Evolutionary conservation across 768 basidiomycete species (phyloP).

Genomic region (Tulasnella sp.): DNA sequence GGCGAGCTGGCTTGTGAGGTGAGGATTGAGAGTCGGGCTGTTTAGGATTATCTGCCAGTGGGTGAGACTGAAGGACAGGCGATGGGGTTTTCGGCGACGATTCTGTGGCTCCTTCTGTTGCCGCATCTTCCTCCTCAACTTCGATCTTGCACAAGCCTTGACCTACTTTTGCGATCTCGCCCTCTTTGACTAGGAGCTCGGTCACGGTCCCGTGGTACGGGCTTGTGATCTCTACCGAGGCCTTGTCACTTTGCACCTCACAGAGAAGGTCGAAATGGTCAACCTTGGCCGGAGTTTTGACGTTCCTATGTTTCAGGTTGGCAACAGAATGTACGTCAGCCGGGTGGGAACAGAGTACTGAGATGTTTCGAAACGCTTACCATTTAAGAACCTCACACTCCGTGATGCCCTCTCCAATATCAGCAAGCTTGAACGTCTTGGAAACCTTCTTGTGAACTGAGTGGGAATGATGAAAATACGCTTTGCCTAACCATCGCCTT

Average conservation of each 20-base stretch:
- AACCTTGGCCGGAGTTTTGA: constrained; percentile 51
- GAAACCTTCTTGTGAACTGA: constrained; percentile 6
- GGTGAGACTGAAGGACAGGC: constrained; percentile 17
- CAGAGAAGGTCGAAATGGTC: constrained; percentile 63
- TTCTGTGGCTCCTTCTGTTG: constrained; percentile 24
- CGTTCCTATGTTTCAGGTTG: constrained; percentile 52
- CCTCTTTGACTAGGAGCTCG: constrained; percentile 71
- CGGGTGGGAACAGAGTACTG: background rate
- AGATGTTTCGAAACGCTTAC: constrained; percentile 44
- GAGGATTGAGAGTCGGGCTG: background rate
- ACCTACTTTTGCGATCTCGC: constrained; percentile 81
- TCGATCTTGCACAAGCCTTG: constrained; percentile 71
- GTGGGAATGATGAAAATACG: constrained; percentile 21
- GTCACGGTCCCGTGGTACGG: constrained; percentile 75
- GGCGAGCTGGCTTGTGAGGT: constrained; percentile 32
- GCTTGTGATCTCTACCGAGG: constrained; percentile 85
- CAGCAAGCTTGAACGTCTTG: constrained; percentile 34
- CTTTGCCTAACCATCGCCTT: background rate
- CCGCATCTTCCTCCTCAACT: constrained; percentile 57
- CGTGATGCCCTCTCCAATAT: constrained; percentile 81
- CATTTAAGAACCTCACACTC: constrained; percentile 88
- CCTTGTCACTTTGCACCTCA: constrained; percentile 88
- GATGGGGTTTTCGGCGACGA: constrained; percentile 32
- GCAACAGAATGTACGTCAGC: constrained; percentile 13
- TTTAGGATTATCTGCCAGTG: constrained; percentile 17